These are phyloP conservation scores for Hypoxylon sp. DNA, from an alignment of 2,329 filamentous ascomycete species.

Conservation along the genomic window DNA sequence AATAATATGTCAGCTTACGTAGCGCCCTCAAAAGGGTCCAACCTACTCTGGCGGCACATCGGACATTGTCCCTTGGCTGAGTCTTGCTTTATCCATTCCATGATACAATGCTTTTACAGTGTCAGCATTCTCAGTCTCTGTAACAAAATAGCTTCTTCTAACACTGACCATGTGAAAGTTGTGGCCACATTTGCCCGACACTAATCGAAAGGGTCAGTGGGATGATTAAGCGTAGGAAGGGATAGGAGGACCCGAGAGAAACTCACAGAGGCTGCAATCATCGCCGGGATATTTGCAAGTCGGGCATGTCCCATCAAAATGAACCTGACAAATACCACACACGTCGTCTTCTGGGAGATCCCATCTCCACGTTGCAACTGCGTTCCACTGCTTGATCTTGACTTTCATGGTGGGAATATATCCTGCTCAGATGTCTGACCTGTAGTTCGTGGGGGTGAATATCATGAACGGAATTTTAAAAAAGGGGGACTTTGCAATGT, in stretches of 20 bases:
- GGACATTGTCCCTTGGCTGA: constrained; percentile 94
- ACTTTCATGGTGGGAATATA: constrained; percentile 82
- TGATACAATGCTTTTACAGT: constrained; percentile 84
- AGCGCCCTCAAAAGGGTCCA: background rate
- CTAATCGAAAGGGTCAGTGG: constrained; percentile 62
- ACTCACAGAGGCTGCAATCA: constrained; percentile 89
- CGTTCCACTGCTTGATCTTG: constrained; percentile 92
- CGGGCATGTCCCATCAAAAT: constrained; percentile 97
- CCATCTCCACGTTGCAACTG: constrained; percentile 97
- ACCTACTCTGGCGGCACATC: constrained; percentile 94
- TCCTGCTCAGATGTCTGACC: background rate
- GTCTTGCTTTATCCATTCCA: constrained; percentile 96
- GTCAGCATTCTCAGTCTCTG: constrained; percentile 41
- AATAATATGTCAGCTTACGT: constrained; percentile 28
- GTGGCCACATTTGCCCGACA: constrained; percentile 96
- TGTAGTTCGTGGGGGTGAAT: background rate
- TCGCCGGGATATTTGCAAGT: constrained; percentile 98
- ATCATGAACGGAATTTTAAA: background rate
- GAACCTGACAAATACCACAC: constrained; percentile 97
- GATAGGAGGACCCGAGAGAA: constrained; percentile 13
- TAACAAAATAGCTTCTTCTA: constrained; percentile 60
- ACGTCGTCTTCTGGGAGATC: constrained; percentile 97
- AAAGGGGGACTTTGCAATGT: constrained; percentile 2
- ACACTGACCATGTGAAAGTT: constrained; percentile 92
- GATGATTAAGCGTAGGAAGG: constrained; percentile 18